These are phyloP conservation scores for Isoetes taiwanensis DNA, from an alignment of 75 land plant species.

Conservation along the genomic window DNA sequence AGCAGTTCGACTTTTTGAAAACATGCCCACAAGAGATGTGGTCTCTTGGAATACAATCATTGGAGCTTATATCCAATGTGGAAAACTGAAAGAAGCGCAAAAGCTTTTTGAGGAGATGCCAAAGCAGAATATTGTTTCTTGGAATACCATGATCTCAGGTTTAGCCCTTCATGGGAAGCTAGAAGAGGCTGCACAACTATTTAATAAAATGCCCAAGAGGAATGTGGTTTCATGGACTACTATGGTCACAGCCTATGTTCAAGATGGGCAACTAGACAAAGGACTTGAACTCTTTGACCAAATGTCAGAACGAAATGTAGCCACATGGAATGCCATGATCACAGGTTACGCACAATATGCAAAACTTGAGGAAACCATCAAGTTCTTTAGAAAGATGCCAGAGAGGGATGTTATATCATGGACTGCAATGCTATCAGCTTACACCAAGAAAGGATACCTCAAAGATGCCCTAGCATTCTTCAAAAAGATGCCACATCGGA, in stretches of 20 bases:
- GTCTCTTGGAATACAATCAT: constrained; percentile 29
- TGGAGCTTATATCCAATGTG: constrained; percentile 25
- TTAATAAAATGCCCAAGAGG: constrained; percentile 33
- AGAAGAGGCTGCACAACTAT: constrained; percentile 27
- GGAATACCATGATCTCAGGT: constrained; percentile 26
- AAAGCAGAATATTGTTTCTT: constrained; percentile 22
- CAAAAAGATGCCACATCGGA: constrained; percentile 37
- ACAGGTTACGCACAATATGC: constrained; percentile 14
- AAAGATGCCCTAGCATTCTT: constrained; percentile 30
- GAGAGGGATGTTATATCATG: constrained; percentile 19
- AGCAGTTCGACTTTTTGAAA: constrained; percentile 22
- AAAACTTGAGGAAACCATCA: constrained; percentile 27
- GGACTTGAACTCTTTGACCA: constrained; percentile 23
- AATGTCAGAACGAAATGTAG: constrained; percentile 31
- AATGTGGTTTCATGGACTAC: too few species aligned
- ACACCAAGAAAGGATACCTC: constrained; percentile 15
- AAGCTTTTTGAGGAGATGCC: constrained; percentile 34
- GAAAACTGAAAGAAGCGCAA: constrained; percentile 15
- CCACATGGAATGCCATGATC: constrained; percentile 26
- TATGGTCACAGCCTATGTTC: constrained; percentile 19
- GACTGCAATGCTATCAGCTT: constrained; percentile 24
- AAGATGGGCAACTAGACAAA: constrained; percentile 20
- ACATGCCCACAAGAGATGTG: constrained; percentile 28
- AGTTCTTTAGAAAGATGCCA: constrained; percentile 38
- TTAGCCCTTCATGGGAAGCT: constrained; percentile 18